Evolutionary conservation across 192 early-diverging fungal genomes (phyloP), one percentile per base, ranked within the genome.

Genomic region (Linnemannia exigua): DNA sequence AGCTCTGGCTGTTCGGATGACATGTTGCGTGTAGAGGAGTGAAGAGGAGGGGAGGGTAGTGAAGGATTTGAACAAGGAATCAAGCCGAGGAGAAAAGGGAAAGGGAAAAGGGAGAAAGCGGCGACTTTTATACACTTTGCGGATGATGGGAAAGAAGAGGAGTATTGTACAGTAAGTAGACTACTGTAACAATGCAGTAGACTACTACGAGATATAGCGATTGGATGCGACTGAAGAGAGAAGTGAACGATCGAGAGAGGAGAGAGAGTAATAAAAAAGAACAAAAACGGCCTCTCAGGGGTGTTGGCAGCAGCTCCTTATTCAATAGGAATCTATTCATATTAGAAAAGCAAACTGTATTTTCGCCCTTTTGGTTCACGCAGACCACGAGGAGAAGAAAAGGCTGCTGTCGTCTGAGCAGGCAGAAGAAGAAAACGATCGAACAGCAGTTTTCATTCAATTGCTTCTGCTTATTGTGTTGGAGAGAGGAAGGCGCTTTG

Each of bases 71-170:
- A 69, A 79, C 58, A 44, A 71, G 66, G 77, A 70, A 79, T 84
- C 82, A 85, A 85, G 77, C 77, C 82, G 46, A 85, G 69, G 82
- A 74, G 61, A 28, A 68, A 70, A 77, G 67, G 66, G 72, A 36
- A 63, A 78, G n/a, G 63, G 37, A 69, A 72, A 47, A 76, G 61
- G 50, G 47, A 61, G 20, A 38, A 1, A 74, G 38, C 12, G 37
- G 52, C 22, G 36, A 7, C 22, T 84, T 84, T 75, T 84, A 84
- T 84, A 84, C 0, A 54, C 52, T n/a, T n/a, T n/a, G n/a, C n/a
- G n/a, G n/a, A n/a, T n/a, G n/a, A 25, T 15, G 19, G 19, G 50
- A 51, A 31, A 7, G 6, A 31, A 25, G 58, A 63, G 15, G 58
- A 63, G 31, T 12, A 63, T n/a, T n/a, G n/a, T n/a, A n/a, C n/a